Percentiles rank a stretch among this genome's conserved stretches.
Evolutionary conservation across 345 rosid species (phyloP).

Genomic region (Mercurialis annua): DNA sequence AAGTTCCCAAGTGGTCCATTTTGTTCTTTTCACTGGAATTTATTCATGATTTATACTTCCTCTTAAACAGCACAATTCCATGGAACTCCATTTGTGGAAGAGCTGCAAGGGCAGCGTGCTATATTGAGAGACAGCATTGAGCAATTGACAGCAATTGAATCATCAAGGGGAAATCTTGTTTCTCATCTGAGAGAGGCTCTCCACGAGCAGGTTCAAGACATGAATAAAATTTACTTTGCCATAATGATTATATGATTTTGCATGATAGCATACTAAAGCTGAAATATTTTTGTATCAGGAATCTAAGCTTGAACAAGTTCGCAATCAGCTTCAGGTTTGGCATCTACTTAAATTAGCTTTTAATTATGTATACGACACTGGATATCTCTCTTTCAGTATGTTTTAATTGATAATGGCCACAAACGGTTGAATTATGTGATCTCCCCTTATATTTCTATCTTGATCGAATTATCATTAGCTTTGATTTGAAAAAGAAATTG

Average conservation of each 20-base stretch:
- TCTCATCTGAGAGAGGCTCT: slow-evolving; percentile 71
- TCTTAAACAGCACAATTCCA: slow-evolving; percentile 45
- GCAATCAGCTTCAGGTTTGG: slow-evolving; percentile 78
- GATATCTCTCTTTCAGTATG: background rate
- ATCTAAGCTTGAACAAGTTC: slow-evolving; percentile 68
- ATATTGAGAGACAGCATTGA: slow-evolving; percentile 65
- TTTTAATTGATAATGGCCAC: background rate
- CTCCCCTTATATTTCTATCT: background rate
- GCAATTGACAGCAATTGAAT: slow-evolving; percentile 59
- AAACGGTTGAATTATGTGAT: background rate
- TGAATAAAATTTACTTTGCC: slow-evolving; percentile 5
- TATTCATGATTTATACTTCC: slow-evolving; percentile 1
- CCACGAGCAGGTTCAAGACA: slow-evolving; percentile 75
- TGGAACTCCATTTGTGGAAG: slow-evolving; percentile 55
- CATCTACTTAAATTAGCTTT: background rate
- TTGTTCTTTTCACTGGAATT: background rate
- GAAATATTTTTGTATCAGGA: slow-evolving; percentile 50
- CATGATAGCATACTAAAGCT: slow-evolving; percentile 15
- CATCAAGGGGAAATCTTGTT: slow-evolving; percentile 67
- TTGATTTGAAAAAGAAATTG: background rate
- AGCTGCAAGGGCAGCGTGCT: slow-evolving; percentile 72
- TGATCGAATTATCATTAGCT: no score
- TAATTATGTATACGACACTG: background rate
- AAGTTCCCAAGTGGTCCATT: background rate
- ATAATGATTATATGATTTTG: slow-evolving; percentile 1